phyloP scores from a whole-genome alignment of 495 filamentous ascomycete species.

The Xylaria sp. region DNA sequence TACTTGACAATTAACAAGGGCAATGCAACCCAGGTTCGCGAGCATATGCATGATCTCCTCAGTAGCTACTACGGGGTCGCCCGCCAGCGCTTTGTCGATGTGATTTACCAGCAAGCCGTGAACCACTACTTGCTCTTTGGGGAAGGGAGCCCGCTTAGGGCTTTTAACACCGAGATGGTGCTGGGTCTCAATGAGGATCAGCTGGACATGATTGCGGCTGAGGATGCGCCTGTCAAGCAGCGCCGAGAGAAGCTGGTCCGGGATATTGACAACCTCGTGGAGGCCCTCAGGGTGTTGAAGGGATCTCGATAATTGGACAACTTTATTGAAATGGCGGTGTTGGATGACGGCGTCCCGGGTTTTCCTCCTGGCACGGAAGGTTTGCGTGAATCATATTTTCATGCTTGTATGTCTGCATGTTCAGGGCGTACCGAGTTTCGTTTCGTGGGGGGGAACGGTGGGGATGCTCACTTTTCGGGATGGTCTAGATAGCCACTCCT shows the following conservation, averaged over 20 bases:
- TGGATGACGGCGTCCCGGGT: not conserved
- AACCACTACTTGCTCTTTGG: slow-evolving; percentile 45
- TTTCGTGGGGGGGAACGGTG: not conserved
- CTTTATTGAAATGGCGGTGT: not conserved
- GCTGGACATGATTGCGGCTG: slow-evolving; percentile 48
- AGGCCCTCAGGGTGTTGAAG: slow-evolving; percentile 36
- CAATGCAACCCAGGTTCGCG: slow-evolving; percentile 55
- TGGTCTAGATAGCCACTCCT: not conserved
- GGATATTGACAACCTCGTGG: slow-evolving; percentile 35
- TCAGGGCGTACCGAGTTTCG: not conserved
- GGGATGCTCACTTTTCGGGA: not conserved
- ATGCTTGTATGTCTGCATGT: not conserved
- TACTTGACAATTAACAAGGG: slow-evolving; percentile 43
- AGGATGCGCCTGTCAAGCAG: slow-evolving; percentile 37
- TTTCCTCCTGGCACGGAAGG: not conserved
- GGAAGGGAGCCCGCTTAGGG: slow-evolving; percentile 38
- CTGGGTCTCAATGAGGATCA: slow-evolving; percentile 37
- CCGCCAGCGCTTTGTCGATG: slow-evolving; percentile 61
- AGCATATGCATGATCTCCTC: slow-evolving; percentile 64
- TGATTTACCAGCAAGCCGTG: slow-evolving; percentile 49
- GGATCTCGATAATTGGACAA: slow-evolving; percentile 16
- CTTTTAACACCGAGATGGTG: slow-evolving; percentile 41
- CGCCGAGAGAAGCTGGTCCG: slow-evolving; percentile 34
- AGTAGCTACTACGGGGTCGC: slow-evolving; percentile 65
- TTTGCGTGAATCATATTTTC: not conserved